Evolutionary conservation across 1,284 basidiomycete genomes (phyloP).

Genomic region (Phenoliferia sp.): DNA sequence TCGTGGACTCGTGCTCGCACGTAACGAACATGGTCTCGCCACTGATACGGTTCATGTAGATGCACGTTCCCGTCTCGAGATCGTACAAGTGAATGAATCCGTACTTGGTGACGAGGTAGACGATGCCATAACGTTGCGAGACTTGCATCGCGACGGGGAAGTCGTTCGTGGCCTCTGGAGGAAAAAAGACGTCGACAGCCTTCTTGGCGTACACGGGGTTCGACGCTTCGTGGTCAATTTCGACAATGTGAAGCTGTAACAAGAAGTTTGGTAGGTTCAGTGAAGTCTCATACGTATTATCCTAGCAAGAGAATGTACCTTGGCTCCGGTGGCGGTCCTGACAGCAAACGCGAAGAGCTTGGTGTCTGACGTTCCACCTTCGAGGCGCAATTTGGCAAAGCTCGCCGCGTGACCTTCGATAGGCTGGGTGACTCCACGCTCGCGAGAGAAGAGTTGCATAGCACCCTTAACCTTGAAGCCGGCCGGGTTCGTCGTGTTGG

Average conservation of each 20-base stretch:
- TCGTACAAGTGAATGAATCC: constrained; percentile 99
- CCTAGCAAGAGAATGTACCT: constrained; percentile 56
- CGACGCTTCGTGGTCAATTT: constrained; percentile 94
- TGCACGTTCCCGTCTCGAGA: constrained; percentile 94
- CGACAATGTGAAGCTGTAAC: constrained; percentile 87
- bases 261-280: constrained; percentile 7
- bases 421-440: constrained; percentile 90
- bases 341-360: constrained; percentile 97
- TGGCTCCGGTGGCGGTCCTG: constrained; percentile 90
- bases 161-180: constrained; percentile 94
- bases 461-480: constrained; percentile 97
- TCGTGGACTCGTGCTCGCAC: constrained; percentile 85
- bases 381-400: constrained; percentile 86
- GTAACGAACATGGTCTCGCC: constrained; percentile 99
- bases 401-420: constrained; percentile 98
- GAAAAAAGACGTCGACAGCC: constrained; percentile 99
- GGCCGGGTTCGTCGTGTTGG: constrained; percentile 83
- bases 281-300: not conserved
- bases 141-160: constrained; percentile 99
- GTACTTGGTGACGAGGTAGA: constrained; percentile 98
- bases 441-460: constrained; percentile 91
- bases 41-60: constrained; percentile 99
- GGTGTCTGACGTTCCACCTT: constrained; percentile 73
- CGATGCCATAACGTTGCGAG: constrained; percentile 92
- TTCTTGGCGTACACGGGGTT: constrained; percentile 94